Evolutionary conservation across 108 stramenopile genomes (phyloP).

Genomic region (Nitzschia sp.): DNA sequence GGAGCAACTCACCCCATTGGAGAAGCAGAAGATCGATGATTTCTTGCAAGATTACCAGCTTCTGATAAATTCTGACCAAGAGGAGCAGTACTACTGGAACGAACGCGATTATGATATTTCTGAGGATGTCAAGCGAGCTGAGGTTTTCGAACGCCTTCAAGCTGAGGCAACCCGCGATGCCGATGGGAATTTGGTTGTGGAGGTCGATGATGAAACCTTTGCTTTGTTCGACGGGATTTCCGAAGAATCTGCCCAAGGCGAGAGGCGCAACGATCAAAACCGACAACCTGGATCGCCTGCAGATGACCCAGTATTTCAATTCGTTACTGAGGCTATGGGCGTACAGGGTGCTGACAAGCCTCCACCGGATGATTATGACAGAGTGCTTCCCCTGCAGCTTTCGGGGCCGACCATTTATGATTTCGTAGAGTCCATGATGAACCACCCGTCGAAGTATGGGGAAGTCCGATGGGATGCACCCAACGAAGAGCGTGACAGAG

Average conservation of each 20-base stretch:
- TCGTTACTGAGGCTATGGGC: constrained; percentile 28
- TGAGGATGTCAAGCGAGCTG: not conserved
- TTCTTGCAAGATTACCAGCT: constrained; percentile 18
- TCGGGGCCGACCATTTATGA: constrained; percentile 49
- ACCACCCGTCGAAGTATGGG: constrained; percentile 73
- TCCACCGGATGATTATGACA: constrained; percentile 26
- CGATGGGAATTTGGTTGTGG: constrained; percentile 29
- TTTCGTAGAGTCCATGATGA: constrained; percentile 60
- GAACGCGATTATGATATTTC: constrained; percentile 28
- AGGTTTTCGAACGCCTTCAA: constrained; percentile 18
- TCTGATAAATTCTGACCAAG: constrained; percentile 5
- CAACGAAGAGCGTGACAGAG: constrained; percentile 68
- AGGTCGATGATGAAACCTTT: constrained; percentile 38
- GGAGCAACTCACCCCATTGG: constrained; percentile 15
- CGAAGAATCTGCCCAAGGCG: not conserved
- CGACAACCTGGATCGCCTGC: not conserved
- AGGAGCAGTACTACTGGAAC: constrained; percentile 35
- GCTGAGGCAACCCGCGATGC: constrained; percentile 31
- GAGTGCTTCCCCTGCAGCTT: constrained; percentile 19
- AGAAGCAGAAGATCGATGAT: constrained; percentile 16
- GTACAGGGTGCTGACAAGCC: constrained; percentile 20
- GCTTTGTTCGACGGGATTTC: constrained; percentile 18
- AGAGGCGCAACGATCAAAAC: not conserved
- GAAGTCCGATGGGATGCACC: constrained; percentile 38
- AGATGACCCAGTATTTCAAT: constrained; percentile 14